These are phyloP conservation scores for Bacterosira constricta DNA, from an alignment of 108 stramenopile species.

Conservation along the genomic window DNA sequence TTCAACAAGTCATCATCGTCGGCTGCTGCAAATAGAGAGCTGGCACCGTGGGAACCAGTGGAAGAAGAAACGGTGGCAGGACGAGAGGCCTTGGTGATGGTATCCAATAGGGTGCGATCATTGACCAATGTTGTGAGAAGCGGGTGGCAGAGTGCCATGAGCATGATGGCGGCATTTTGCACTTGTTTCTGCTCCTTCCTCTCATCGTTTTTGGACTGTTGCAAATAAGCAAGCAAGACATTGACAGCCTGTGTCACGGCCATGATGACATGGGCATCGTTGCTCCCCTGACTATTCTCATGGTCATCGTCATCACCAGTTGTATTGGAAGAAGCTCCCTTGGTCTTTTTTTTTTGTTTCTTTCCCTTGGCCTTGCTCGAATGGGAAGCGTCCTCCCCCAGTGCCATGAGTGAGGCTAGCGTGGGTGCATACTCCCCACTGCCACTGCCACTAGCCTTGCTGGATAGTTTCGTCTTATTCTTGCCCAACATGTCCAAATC, in stretches of 20 bases:
- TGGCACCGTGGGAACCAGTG: not conserved
- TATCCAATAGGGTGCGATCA: slow-evolving; percentile 33
- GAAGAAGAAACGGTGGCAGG: not conserved
- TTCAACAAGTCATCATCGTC: not conserved
- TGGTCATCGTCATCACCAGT: not conserved
- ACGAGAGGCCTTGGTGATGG: slow-evolving; percentile 33
- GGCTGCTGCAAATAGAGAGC: not conserved
- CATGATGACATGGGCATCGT: slow-evolving; percentile 44
- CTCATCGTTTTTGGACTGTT: not conserved
- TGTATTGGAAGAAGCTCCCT: not conserved
- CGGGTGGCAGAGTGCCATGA: slow-evolving; percentile 26
- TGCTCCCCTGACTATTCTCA: not conserved
- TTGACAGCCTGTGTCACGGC: slow-evolving; percentile 42
- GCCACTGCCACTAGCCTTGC: not conserved
- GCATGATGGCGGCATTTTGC: slow-evolving; percentile 7
- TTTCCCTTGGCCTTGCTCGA: not conserved
- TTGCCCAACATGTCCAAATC: not conserved
- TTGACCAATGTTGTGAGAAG: slow-evolving; percentile 22
- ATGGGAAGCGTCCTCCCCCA: not conserved
- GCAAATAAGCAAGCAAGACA: slow-evolving; percentile 19
- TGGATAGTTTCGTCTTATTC: not conserved
- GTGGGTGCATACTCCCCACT: not conserved
- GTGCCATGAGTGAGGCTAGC: not conserved
- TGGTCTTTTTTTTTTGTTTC: slow-evolving; percentile 30
- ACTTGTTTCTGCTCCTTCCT: not conserved